These are phyloP conservation scores for Claviceps sorghi DNA, from an alignment of 2,329 filamentous ascomycete species.

Conservation along the genomic window DNA sequence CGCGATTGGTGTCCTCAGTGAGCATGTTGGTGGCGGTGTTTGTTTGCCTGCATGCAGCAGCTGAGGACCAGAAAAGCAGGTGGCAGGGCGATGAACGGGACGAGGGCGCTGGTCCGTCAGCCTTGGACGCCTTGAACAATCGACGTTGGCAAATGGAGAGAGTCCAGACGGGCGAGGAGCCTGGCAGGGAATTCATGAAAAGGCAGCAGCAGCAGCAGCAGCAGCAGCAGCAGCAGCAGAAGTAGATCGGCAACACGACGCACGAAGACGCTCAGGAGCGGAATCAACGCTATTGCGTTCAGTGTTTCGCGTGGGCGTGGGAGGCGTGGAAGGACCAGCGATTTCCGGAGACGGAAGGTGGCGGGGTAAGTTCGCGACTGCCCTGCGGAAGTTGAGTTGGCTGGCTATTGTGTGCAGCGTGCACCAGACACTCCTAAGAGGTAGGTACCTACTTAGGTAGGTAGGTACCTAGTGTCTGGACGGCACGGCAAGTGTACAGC, in stretches of 20 bases:
- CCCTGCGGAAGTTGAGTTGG: background rate
- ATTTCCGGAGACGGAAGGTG: slow-evolving; percentile 8
- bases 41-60: slow-evolving; percentile 6
- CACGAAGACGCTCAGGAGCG: background rate
- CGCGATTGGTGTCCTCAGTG: background rate
- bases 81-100: background rate
- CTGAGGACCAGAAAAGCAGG: slow-evolving; percentile 2
- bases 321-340: slow-evolving; percentile 4
- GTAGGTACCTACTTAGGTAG: background rate
- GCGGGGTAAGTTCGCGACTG: slow-evolving; percentile 6
- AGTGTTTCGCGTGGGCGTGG: background rate
- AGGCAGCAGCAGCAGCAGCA: background rate
- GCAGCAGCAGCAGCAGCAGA: too few relatives aligned
- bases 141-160: background rate
- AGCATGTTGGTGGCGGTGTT: background rate
- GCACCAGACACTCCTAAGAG: too few relatives aligned
- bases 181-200: background rate
- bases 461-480: background rate
- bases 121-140: background rate
- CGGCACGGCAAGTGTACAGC: too few relatives aligned
- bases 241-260: background rate
- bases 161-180: background rate
- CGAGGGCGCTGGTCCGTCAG: background rate
- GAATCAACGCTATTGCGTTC: background rate
- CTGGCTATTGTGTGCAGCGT: background rate